Evolutionary conservation across 768 basidiomycete genomes (phyloP).

Genomic region (Boletales sp.): DNA sequence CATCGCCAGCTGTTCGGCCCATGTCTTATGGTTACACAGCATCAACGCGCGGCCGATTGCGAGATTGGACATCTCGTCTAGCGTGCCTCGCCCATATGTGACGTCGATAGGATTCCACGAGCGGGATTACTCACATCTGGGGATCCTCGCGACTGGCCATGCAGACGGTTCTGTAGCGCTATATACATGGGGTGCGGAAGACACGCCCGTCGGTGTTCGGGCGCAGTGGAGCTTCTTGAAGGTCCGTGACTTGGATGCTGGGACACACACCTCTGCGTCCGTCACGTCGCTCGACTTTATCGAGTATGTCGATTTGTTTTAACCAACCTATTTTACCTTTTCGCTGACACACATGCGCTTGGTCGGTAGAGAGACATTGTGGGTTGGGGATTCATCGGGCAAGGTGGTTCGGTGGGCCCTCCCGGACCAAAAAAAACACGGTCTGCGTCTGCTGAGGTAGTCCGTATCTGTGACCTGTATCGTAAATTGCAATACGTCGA

Average conservation of each 20-base stretch:
- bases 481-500: no score
- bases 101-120: conserved; percentile 85
- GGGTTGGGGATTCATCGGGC: conserved; percentile 24
- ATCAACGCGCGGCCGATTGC: conserved; percentile 82
- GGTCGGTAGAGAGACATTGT: conserved; percentile 18
- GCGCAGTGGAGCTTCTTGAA: conserved; percentile 75
- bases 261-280: conserved; percentile 36
- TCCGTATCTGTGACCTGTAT: no score
- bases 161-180: conserved; percentile 73
- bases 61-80: conserved; percentile 53
- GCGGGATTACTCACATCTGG: conserved; percentile 76
- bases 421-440: conserved; percentile 13
- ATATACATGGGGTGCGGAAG: conserved; percentile 82
- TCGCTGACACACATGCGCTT: neutral
- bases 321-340: neutral
- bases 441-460: no score
- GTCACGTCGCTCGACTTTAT: conserved; percentile 81
- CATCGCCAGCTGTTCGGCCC: conserved; percentile 77
- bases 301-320: conserved; percentile 47
- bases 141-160: conserved; percentile 78
- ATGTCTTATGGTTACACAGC: conserved; percentile 75
- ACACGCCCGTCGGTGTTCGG: conserved; percentile 60
- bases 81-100: conserved; percentile 51
- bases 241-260: conserved; percentile 62
- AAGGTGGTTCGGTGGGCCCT: conserved; percentile 23